phyloP scores from a whole-genome alignment of 768 basidiomycete genomes.

The Myochromella boudieri region DNA sequence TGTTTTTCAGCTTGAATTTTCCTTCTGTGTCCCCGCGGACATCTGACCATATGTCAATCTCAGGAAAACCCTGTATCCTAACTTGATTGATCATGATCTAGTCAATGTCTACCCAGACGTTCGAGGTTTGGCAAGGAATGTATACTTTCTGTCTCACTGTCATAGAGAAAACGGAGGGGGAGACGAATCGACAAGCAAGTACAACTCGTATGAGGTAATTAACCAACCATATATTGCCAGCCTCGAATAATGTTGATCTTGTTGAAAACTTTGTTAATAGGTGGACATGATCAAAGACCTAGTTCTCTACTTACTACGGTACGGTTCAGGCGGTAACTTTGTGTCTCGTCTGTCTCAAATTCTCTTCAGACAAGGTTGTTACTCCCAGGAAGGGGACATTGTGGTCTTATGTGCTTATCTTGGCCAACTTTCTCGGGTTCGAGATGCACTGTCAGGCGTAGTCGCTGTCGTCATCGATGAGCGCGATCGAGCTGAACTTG shows the following conservation, averaged over 20 bases:
- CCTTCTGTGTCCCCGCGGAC: neutral
- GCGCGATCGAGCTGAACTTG: conserved; percentile 61
- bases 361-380: conserved; percentile 37
- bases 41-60: conserved; percentile 2
- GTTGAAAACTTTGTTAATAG: too few species aligned
- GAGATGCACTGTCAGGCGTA: conserved; percentile 37
- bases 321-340: neutral
- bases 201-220: conserved; percentile 65
- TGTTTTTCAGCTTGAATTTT: too few species aligned
- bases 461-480: conserved; percentile 71
- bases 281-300: conserved; percentile 45
- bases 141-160: conserved; percentile 67
- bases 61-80: conserved; percentile 62
- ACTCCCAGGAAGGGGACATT: conserved; percentile 46
- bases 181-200: conserved; percentile 67
- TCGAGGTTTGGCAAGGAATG: conserved; percentile 59
- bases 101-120: conserved; percentile 55
- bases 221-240: neutral
- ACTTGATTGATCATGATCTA: conserved; percentile 54
- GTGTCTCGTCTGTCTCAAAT: neutral
- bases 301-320: conserved; percentile 43
- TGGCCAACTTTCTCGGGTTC: conserved; percentile 41
- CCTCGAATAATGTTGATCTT: conserved; percentile 2
- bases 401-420: conserved; percentile 49
- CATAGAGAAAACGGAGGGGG: conserved; percentile 58